Evolutionary conservation across 768 basidiomycete species (phyloP), one percentile per base, ranked within the genome.

Genomic region (Phanerodontia chrysosporium): DNA sequence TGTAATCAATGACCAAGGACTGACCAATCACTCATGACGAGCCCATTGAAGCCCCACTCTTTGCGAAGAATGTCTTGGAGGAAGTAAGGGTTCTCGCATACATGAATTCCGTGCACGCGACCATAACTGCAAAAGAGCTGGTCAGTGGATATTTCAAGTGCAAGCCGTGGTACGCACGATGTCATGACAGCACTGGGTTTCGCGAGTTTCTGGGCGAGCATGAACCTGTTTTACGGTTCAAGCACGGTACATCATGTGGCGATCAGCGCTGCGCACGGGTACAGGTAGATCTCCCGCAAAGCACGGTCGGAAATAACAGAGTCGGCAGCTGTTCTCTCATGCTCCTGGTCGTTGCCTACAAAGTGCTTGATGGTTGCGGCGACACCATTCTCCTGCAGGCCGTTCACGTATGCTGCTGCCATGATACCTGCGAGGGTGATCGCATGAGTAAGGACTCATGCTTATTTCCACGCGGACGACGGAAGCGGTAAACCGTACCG

Each of bases 331-430:
- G 81, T 83, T 13, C 87, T 77, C 67, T 89, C 86, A 62, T 86
- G 82, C 67, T 90, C 88, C 70, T 88, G 85, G 65, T 89, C 88
- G 71, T 89, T 89, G 6, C 73, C 84, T 46, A 85, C 83, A 58
- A 87, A 88, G 66, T 89, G 89, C 68, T 90, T 89, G 69, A 89
- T 87, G 14, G 84, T 80, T 0, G 88, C 84, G 45, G 84, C 79
- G 25, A 90, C 84, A 21, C 85, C 85, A 56, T 84, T 73, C 4
- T 76, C 76, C 65, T 90, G 89, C 10, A 90, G 71, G 16, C 89
- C 87, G 39, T 85, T 80, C 25, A 90, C 79, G 68, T 87, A 89
- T 2, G 86, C 81, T 32, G 84, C 82, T 2, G 86, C 79, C 68
- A 88, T 72, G 12, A 74, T 80, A 18, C 83, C 86, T 81, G 64